Conservation (phyloP, 148 eudicot species). For the Oxyria digyna region DNA sequence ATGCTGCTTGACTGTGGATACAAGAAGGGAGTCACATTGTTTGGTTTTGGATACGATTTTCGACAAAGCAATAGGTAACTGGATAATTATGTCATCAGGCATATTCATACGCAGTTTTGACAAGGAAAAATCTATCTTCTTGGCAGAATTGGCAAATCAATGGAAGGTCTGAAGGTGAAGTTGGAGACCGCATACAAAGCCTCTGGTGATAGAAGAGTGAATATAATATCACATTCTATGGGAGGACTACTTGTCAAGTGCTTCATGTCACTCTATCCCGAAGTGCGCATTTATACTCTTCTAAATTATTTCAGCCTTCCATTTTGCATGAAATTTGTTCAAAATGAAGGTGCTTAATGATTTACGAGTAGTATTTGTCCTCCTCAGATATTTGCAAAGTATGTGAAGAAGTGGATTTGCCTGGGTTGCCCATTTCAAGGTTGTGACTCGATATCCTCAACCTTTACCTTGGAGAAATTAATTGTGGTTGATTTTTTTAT, state of each 20-base stretch:
- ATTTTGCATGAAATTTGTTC: background rate
- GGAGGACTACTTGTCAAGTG: conserved; percentile 82
- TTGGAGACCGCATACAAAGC: conserved; percentile 71
- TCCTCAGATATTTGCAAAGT: conserved; percentile 61
- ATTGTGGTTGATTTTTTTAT: background rate
- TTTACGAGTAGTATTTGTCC: background rate
- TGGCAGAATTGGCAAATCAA: conserved; percentile 60
- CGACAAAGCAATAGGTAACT: conserved; percentile 89
- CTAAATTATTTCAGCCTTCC: conserved; percentile 10
- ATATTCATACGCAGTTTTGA: background rate
- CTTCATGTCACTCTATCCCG: conserved; percentile 66
- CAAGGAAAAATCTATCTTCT: conserved; percentile 6
- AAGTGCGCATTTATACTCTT: conserved; percentile 36
- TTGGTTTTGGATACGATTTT: conserved; percentile 93
- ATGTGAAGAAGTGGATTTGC: conserved; percentile 87
- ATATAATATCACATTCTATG: conserved; percentile 91
- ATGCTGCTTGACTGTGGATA: conserved; percentile 86
- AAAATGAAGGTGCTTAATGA: conserved; percentile 2
- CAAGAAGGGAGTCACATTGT: conserved; percentile 88
- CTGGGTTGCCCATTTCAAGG: conserved; percentile 98
- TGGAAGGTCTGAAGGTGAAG: conserved; percentile 71
- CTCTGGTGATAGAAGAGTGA: conserved; percentile 79
- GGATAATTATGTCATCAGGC: no score
- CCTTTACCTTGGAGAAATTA: conserved; percentile 1
- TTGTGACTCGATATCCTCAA: conserved; percentile 14